phyloP scores from a whole-genome alignment of 139 green algal genomes.

The Coccomyxa sp. region DNA sequence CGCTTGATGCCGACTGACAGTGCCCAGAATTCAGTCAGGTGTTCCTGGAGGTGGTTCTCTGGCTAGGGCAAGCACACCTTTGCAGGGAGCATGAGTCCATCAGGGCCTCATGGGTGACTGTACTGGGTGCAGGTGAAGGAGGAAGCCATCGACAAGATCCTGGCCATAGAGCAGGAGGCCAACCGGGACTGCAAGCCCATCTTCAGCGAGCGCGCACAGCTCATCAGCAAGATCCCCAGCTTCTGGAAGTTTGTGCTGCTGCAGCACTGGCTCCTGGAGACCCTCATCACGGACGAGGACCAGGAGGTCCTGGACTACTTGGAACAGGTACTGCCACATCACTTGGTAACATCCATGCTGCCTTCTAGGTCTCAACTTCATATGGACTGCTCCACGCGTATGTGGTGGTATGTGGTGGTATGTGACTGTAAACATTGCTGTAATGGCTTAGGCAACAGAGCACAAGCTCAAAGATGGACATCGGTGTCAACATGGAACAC shows the following conservation, averaged over 20 bases:
- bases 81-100: not conserved
- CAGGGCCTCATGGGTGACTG: not conserved
- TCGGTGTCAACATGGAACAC: too few relatives aligned
- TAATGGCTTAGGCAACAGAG: too few relatives aligned
- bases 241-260: conserved; percentile 47
- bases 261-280: not conserved
- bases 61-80: not conserved
- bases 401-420: not conserved
- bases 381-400: not conserved
- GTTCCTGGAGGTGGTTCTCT: not conserved
- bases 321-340: not conserved
- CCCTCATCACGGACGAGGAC: not conserved
- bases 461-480: too few relatives aligned
- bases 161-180: conserved; percentile 66
- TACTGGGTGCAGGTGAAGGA: conserved; percentile 39
- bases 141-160: conserved; percentile 57
- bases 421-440: not conserved
- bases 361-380: conserved; percentile 29
- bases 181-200: conserved; percentile 48
- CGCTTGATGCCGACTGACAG: too few relatives aligned
- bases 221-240: conserved; percentile 39
- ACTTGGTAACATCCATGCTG: conserved; percentile 24
- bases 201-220: conserved; percentile 39
- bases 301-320: not conserved
- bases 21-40: not conserved